These are phyloP conservation scores for Phytophthora litchii DNA, from an alignment of 352 stramenopile genomes.

Conservation along the genomic window DNA sequence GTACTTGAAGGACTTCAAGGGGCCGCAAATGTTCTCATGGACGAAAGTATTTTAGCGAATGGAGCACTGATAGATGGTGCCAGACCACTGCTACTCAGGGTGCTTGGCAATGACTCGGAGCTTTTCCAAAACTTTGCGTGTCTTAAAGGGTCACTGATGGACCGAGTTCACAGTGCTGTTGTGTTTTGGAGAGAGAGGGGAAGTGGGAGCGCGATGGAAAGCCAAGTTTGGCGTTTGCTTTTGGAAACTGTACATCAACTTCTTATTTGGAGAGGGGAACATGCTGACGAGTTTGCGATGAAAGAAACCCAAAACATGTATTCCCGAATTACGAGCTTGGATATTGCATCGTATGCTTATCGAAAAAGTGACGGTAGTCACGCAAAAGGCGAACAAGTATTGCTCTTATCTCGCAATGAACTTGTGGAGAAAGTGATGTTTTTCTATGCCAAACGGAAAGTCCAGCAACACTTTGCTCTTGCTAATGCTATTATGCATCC, in stretches of 20 bases:
- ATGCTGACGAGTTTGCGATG: conserved; percentile 43
- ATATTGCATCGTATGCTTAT: conserved; percentile 58
- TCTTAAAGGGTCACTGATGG: conserved; percentile 54
- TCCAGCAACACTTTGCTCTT: conserved; percentile 69
- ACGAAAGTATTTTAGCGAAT: conserved; percentile 29
- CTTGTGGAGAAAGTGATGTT: conserved; percentile 69
- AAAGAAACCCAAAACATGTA: conserved; percentile 62
- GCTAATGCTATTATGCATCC: conserved; percentile 46
- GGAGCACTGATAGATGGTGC: conserved; percentile 45
- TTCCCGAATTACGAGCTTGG: conserved; percentile 51
- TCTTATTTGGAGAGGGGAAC: conserved; percentile 60
- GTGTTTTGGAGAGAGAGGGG: conserved; percentile 56
- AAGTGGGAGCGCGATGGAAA: conserved; percentile 57
- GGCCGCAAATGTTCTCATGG: conserved; percentile 58
- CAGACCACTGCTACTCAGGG: conserved; percentile 42
- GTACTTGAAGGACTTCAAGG: conserved; percentile 52
- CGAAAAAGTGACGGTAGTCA: conserved; percentile 21
- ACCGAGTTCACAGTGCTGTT: conserved; percentile 43
- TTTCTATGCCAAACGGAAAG: conserved; percentile 64
- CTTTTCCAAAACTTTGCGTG: conserved; percentile 41
- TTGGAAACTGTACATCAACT: conserved; percentile 57
- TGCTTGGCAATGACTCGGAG: conserved; percentile 34
- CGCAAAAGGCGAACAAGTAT: conserved; percentile 30
- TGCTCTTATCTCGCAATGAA: conserved; percentile 66
- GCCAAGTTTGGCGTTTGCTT: conserved; percentile 54